phyloP scores from a whole-genome alignment of 352 stramenopile species.

The Globisporangium yorkense region DNA sequence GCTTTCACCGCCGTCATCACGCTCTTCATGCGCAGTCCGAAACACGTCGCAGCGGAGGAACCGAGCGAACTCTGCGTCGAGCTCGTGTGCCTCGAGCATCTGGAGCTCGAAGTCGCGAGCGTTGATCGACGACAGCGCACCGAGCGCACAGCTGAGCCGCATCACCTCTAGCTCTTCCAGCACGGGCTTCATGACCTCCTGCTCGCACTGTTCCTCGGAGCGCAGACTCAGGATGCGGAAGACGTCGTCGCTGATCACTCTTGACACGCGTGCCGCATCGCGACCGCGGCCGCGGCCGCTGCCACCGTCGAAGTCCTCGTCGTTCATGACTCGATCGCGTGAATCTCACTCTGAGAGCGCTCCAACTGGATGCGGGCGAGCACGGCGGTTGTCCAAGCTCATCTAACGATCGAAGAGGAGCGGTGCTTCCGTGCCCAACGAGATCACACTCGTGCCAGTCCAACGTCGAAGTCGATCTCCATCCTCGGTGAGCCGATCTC shows the following conservation, averaged over 20 bases:
- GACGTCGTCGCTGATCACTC: constrained; percentile 19
- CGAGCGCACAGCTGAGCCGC: constrained; percentile 48
- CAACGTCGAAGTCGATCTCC: background rate
- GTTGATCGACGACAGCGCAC: constrained; percentile 39
- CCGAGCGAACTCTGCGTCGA: constrained; percentile 58
- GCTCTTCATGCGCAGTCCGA: background rate
- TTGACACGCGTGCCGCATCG: background rate
- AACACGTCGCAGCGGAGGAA: constrained; percentile 57
- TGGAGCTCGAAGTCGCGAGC: constrained; percentile 46
- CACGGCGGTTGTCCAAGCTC: background rate
- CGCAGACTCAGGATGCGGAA: constrained; percentile 56
- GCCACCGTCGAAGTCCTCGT: background rate
- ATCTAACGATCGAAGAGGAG: background rate
- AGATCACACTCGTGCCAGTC: background rate
- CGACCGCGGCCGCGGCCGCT: no score
- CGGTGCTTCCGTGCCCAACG: no score
- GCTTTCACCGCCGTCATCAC: background rate
- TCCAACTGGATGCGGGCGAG: no score
- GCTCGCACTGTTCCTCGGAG: constrained; percentile 55
- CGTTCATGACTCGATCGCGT: background rate
- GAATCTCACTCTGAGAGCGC: background rate
- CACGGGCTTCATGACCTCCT: constrained; percentile 63
- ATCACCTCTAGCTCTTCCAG: constrained; percentile 64
- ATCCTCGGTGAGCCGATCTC: background rate
- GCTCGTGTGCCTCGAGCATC: constrained; percentile 43